Evolutionary conservation across 345 rosid genomes (phyloP).

Genomic region (Cardamine resedifolia): DNA sequence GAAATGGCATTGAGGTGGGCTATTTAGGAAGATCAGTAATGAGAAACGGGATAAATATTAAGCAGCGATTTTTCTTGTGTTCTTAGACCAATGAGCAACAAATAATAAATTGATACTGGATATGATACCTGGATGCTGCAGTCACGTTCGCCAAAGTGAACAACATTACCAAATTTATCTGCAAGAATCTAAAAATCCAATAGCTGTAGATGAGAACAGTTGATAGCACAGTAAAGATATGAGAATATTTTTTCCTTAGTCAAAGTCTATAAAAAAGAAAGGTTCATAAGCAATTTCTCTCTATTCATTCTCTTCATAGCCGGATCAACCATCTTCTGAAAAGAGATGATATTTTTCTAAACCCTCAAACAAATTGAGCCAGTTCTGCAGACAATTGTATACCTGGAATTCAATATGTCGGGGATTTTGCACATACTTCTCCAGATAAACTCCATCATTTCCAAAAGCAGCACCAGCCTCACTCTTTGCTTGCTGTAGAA

Average conservation of each 20-base stretch:
- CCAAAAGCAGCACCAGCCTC: conserved; percentile 99
- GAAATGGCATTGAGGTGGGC: background rate
- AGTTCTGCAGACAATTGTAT: background rate
- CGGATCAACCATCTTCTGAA: background rate
- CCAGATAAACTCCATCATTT: conserved; percentile 96
- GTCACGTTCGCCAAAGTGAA: conserved; percentile 99
- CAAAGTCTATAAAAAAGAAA: background rate
- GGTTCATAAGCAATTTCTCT: background rate
- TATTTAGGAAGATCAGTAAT: background rate
- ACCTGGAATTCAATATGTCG: conserved; percentile 99
- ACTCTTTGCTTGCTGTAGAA: conserved; percentile 89
- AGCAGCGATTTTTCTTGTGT: background rate
- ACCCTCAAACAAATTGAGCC: background rate
- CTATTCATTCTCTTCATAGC: background rate
- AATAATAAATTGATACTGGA: background rate
- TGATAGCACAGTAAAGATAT: background rate
- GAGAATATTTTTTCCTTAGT: background rate
- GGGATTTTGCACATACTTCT: conserved; percentile 91
- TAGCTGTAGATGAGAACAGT: background rate
- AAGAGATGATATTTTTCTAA: background rate
- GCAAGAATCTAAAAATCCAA: conserved; percentile 78
- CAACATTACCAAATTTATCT: conserved; percentile 93
- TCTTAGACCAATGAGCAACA: background rate
- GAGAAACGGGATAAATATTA: background rate
- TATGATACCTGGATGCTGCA: conserved; percentile 93